These are phyloP conservation scores for Zymoseptoria passerinii DNA, from an alignment of 2,329 filamentous ascomycete genomes.

Conservation along the genomic window DNA sequence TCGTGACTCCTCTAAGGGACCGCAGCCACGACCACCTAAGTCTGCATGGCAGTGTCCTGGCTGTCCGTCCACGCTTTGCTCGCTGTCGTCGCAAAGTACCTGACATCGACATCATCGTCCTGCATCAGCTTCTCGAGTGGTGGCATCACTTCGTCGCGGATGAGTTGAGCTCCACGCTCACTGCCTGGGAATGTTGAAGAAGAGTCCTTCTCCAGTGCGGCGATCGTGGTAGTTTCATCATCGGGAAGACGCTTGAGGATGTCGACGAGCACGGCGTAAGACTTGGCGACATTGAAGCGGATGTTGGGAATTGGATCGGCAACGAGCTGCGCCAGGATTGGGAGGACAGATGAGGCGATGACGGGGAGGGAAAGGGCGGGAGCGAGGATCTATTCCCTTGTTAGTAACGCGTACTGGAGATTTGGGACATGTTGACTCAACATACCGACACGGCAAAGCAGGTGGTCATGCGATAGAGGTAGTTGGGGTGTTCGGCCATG, in stretches of 20 bases:
- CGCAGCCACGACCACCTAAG: conserved; percentile 16
- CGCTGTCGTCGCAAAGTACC: conserved; percentile 93
- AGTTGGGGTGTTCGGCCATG: conserved; percentile 97
- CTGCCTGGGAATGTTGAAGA: conserved; percentile 43
- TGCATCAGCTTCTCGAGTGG: conserved; percentile 92
- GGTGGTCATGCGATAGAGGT: conserved; percentile 99
- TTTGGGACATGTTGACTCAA: conserved; percentile 17
- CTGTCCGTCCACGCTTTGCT: conserved; percentile 44
- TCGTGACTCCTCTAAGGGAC: background rate
- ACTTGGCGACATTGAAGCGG: conserved; percentile 98
- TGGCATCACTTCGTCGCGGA: conserved; percentile 60
- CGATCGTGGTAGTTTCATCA: conserved; percentile 63
- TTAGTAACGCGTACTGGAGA: conserved; percentile 6
- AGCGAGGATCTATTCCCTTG: conserved; percentile 64
- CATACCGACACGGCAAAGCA: conserved; percentile 96
- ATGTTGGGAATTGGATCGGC: conserved; percentile 97
- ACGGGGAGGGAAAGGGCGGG: conserved; percentile 89
- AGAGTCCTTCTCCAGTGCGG: conserved; percentile 73
- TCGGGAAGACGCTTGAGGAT: conserved; percentile 88
- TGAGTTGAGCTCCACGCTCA: conserved; percentile 26
- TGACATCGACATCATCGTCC: conserved; percentile 95
- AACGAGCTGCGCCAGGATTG: conserved; percentile 91
- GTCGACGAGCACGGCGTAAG: conserved; percentile 80
- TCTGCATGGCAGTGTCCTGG: conserved; percentile 26
- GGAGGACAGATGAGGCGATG: conserved; percentile 84